These are phyloP conservation scores for Physcomitrium patens DNA, from an alignment of 225 moss, liverwort and hornwort genomes.

Conservation along the genomic window DNA sequence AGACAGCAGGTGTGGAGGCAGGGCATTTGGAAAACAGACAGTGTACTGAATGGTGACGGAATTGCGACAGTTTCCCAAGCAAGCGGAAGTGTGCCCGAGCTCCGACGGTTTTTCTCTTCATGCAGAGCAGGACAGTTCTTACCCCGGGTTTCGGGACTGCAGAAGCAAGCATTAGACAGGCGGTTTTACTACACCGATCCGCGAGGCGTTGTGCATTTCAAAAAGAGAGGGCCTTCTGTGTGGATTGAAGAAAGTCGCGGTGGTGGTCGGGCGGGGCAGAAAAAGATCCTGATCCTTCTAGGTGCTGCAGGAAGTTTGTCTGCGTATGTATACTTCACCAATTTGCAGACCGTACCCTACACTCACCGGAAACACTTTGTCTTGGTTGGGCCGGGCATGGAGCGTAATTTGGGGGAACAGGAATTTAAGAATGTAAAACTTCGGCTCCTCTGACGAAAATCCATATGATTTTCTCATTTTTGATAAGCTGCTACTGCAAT, in stretches of 20 bases:
- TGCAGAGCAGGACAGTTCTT: constrained; percentile 5
- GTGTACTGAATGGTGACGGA: constrained; percentile 7
- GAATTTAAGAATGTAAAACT: constrained; percentile 68
- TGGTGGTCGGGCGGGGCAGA: constrained; percentile 46
- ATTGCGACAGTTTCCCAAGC: neutral
- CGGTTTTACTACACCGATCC: constrained; percentile 67
- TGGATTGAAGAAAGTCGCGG: constrained; percentile 48
- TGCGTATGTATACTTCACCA: constrained; percentile 62
- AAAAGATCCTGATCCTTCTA: constrained; percentile 43
- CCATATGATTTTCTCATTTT: neutral
- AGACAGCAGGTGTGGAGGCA: constrained; percentile 34
- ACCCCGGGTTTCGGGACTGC: constrained; percentile 36
- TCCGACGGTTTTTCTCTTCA: constrained; percentile 16
- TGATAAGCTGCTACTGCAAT: neutral
- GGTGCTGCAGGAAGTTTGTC: constrained; percentile 49
- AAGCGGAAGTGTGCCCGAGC: constrained; percentile 7
- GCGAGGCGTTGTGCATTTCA: constrained; percentile 81
- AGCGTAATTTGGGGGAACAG: constrained; percentile 73
- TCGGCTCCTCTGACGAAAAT: neutral
- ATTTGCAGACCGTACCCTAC: constrained; percentile 86
- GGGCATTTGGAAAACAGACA: constrained; percentile 16
- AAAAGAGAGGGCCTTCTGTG: constrained; percentile 69
- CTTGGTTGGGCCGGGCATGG: constrained; percentile 66
- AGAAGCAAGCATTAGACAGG: constrained; percentile 20
- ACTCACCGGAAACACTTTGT: constrained; percentile 86